phyloP scores from a whole-genome alignment of 768 basidiomycete species.

The Mycena sanguinolenta region DNA sequence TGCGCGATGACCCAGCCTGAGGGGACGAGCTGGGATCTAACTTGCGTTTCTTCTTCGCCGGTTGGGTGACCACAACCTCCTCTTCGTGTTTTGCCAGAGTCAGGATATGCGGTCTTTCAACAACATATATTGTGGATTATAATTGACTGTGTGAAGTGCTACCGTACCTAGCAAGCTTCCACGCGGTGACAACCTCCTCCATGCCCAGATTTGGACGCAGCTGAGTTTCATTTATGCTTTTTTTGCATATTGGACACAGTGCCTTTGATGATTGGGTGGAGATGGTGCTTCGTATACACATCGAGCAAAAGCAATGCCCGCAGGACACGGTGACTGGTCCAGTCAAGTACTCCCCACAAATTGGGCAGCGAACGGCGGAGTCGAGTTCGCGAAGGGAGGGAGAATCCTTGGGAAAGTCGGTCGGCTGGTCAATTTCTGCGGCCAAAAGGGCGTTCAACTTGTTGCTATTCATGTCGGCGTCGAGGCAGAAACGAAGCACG shows the following conservation, averaged over 20 bases:
- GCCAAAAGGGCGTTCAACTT: constrained; percentile 22
- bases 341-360: constrained; percentile 81
- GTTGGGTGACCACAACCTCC: neutral
- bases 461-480: constrained; percentile 18
- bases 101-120: constrained; percentile 58
- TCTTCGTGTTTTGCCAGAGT: constrained; percentile 54
- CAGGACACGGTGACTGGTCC: constrained; percentile 82
- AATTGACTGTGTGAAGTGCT: neutral
- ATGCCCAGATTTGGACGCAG: constrained; percentile 78
- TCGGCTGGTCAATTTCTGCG: constrained; percentile 67
- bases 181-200: constrained; percentile 78
- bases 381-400: constrained; percentile 76
- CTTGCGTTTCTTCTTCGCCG: constrained; percentile 26
- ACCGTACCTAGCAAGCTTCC: constrained; percentile 77
- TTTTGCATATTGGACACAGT: constrained; percentile 82
- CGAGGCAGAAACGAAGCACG: too few relatives aligned
- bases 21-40: constrained; percentile 12
- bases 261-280: constrained; percentile 55
- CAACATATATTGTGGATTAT: neutral
- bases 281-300: constrained; percentile 76
- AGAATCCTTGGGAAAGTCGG: constrained; percentile 71
- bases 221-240: constrained; percentile 68
- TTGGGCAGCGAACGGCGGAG: constrained; percentile 75
- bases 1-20: constrained; percentile 29
- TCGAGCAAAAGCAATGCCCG: constrained; percentile 87